phyloP scores from a whole-genome alignment of 129 eudicot species.

The Calendula officinalis region DNA sequence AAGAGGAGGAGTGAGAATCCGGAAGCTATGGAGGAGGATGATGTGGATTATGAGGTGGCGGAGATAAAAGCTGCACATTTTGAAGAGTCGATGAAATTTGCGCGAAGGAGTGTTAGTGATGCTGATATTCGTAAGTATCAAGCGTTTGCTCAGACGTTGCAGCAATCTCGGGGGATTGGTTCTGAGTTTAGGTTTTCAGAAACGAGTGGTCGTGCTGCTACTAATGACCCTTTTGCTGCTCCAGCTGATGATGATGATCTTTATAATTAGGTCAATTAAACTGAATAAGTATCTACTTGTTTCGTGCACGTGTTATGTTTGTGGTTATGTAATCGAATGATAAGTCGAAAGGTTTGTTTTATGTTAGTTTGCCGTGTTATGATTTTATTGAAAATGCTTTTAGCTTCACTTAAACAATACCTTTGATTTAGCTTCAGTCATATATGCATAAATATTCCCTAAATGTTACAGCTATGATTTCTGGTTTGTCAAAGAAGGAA shows the following conservation, averaged over 20 bases:
- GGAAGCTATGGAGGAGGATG: conserved; percentile 82
- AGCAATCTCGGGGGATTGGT: conserved; percentile 78
- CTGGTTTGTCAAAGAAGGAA: conserved; percentile 75
- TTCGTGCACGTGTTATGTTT: too few species aligned
- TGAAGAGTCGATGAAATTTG: conserved; percentile 93
- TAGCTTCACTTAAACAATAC: too few species aligned
- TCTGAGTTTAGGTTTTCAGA: conserved; percentile 66
- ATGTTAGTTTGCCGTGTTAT: too few species aligned
- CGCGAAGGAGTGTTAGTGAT: conserved; percentile 94
- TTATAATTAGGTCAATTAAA: conserved; percentile 17
- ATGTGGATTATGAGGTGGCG: conserved; percentile 61
- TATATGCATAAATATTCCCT: too few species aligned
- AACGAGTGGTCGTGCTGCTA: conserved; percentile 37
- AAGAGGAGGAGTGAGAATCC: conserved; percentile 62
- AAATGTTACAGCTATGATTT: conserved; percentile 63
- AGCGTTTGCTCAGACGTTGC: conserved; percentile 72
- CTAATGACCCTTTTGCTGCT: conserved; percentile 67
- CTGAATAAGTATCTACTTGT: too few species aligned
- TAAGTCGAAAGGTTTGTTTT: too few species aligned
- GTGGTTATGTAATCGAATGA: too few species aligned
- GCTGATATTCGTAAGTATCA: conserved; percentile 87
- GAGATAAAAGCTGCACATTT: conserved; percentile 72
- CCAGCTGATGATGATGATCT: conserved; percentile 94
- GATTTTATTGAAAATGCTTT: too few species aligned
- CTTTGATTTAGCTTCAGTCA: too few species aligned